phyloP scores from a whole-genome alignment of 495 filamentous ascomycete genomes.

The Penicillium bovifimosum region DNA sequence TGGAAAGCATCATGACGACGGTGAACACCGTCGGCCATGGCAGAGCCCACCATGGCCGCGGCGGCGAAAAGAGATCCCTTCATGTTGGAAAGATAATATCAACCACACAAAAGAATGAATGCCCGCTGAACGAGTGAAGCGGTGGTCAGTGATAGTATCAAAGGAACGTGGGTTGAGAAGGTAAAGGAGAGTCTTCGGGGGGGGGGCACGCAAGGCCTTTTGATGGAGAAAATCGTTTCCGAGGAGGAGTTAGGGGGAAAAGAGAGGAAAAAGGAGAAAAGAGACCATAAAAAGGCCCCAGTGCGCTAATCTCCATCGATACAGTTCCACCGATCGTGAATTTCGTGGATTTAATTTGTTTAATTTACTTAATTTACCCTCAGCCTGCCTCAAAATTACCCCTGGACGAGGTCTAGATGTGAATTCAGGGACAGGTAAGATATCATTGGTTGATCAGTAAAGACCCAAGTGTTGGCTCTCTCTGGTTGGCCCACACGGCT shows the following conservation, averaged over 20 bases:
- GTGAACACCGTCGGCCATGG: conserved; percentile 53
- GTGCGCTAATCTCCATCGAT: background rate
- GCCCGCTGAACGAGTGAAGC: conserved; percentile 98
- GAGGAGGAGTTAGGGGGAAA: conserved; percentile 29
- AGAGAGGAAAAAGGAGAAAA: conserved; percentile 22
- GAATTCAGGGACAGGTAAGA: conserved; percentile 15
- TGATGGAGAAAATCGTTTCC: conserved; percentile 30
- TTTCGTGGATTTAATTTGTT: conserved; percentile 1
- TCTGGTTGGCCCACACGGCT: conserved; percentile 26
- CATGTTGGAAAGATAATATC: conserved; percentile 47
- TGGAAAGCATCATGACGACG: conserved; percentile 58
- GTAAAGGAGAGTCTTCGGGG: conserved; percentile 37
- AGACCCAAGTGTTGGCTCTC: conserved; percentile 4
- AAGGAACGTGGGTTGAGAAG: conserved; percentile 37
- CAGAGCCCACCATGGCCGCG: conserved; percentile 60
- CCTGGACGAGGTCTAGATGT: conserved; percentile 12
- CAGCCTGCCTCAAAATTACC: conserved; percentile 2
- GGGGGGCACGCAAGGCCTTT: conserved; percentile 49
- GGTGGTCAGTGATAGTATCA: conserved; percentile 50
- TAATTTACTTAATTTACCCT: too few relatives aligned
- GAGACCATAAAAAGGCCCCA: conserved; percentile 11
- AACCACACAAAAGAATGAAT: conserved; percentile 55
- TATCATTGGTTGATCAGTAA: conserved; percentile 6
- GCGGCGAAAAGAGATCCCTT: conserved; percentile 63
- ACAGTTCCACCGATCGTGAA: conserved; percentile 22